Percentiles rank a stretch among this genome's conserved stretches.
These are phyloP conservation scores for Xylariaceae sp. DNA, from an alignment of 2,329 filamentous ascomycete species.

Conservation along the genomic window DNA sequence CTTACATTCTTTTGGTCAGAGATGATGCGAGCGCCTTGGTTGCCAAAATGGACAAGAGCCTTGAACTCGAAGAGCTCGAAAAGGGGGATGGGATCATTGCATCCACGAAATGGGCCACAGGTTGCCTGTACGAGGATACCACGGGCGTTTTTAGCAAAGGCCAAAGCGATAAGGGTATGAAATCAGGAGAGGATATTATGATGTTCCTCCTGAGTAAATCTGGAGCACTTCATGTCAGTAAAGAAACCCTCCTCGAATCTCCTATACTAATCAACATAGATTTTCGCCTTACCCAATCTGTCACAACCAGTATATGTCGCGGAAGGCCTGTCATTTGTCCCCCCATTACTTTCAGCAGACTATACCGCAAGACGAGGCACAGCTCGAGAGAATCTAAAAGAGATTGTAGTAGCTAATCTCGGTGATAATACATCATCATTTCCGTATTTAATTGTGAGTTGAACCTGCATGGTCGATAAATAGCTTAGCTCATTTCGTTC, in stretches of 20 bases:
- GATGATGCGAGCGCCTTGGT: conserved; percentile 80
- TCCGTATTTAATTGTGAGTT: conserved; percentile 75
- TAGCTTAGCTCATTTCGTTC: conserved; percentile 6
- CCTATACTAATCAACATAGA: conserved; percentile 39
- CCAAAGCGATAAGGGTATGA: conserved; percentile 34
- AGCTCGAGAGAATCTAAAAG: conserved; percentile 67
- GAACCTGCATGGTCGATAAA: not conserved
- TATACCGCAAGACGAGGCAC: conserved; percentile 66
- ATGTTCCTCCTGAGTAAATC: conserved; percentile 73
- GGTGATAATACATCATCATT: conserved; percentile 67
- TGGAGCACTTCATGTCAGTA: conserved; percentile 69
- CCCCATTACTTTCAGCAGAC: conserved; percentile 69
- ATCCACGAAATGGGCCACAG: conserved; percentile 72
- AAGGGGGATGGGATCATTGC: conserved; percentile 52
- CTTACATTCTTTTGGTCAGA: conserved; percentile 76
- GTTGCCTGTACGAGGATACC: conserved; percentile 74
- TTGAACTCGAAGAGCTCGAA: conserved; percentile 81
- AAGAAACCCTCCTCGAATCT: not conserved
- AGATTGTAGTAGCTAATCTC: conserved; percentile 79
- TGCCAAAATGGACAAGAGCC: conserved; percentile 72
- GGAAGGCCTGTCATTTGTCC: conserved; percentile 73
- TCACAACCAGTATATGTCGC: conserved; percentile 67
- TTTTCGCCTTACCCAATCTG: conserved; percentile 73
- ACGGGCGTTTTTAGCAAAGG: conserved; percentile 48
- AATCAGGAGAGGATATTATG: conserved; percentile 49